phyloP scores from a whole-genome alignment of 768 basidiomycete species.

The Rhodotorula paludigena region DNA sequence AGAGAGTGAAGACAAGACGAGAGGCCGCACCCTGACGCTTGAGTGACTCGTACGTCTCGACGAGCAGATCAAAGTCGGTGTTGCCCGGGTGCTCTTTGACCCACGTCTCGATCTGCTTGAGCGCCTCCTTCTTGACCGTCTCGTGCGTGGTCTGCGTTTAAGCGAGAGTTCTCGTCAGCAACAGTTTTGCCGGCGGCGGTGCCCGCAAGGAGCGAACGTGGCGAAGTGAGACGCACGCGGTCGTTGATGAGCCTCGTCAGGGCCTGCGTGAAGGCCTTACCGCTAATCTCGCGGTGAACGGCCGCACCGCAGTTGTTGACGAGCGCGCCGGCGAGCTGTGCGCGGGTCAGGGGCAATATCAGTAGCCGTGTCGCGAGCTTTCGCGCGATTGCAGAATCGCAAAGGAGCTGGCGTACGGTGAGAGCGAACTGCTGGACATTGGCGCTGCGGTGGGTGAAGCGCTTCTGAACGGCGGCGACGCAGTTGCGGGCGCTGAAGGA shows the following conservation, averaged over 20 bases:
- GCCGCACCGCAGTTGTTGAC: constrained; percentile 82
- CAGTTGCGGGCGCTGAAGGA: constrained; percentile 75
- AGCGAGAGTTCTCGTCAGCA: background rate
- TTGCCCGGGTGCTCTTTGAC: constrained; percentile 76
- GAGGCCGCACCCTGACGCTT: constrained; percentile 65
- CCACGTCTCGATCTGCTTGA: constrained; percentile 75
- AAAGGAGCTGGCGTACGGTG: constrained; percentile 49
- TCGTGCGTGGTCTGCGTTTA: constrained; percentile 72
- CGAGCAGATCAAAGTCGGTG: constrained; percentile 77
- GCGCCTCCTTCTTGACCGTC: constrained; percentile 71
- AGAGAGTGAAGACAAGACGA: background rate
- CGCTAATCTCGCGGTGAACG: constrained; percentile 79
- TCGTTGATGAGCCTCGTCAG: constrained; percentile 82
- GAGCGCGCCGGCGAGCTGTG: constrained; percentile 70
- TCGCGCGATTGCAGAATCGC: background rate
- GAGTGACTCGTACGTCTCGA: constrained; percentile 75
- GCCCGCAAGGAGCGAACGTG: too few species aligned
- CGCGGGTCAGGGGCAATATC: background rate
- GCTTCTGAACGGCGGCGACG: constrained; percentile 77
- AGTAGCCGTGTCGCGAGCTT: too few species aligned
- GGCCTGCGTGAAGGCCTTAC: constrained; percentile 81
- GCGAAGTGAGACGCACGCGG: constrained; percentile 55
- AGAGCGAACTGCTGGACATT: constrained; percentile 95
- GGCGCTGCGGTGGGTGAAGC: constrained; percentile 85
- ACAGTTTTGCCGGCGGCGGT: too few species aligned